These are phyloP conservation scores for Conringia planisiliqua DNA, from an alignment of 345 rosid species.

Conservation along the genomic window DNA sequence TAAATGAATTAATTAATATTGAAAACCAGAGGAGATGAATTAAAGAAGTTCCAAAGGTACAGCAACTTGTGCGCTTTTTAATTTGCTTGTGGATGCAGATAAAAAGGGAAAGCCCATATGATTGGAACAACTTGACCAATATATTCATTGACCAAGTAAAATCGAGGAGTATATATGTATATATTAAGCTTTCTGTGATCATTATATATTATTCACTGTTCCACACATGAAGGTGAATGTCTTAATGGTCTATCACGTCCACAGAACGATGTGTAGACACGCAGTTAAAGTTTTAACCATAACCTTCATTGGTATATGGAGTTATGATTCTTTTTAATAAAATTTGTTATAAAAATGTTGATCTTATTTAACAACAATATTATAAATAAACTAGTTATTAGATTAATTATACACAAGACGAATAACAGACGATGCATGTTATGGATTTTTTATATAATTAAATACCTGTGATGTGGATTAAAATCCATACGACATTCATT, in stretches of 20 bases:
- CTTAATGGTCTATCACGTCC: neutral
- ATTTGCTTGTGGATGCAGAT: slow-evolving; percentile 11
- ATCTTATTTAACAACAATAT: neutral
- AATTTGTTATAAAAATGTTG: neutral
- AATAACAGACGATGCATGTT: neutral
- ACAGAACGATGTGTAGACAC: neutral
- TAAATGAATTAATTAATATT: neutral
- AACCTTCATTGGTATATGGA: neutral
- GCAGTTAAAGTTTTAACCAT: neutral
- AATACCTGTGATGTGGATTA: neutral
- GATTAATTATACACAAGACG: neutral
- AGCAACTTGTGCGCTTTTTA: slow-evolving; percentile 16
- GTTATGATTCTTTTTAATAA: neutral
- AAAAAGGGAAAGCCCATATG: slow-evolving; percentile 20
- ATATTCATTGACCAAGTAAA: neutral
- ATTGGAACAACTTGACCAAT: slow-evolving; percentile 15
- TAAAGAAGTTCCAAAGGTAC: neutral
- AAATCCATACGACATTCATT: neutral
- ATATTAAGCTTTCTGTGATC: neutral
- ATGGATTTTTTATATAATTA: neutral
- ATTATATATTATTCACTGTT: neutral
- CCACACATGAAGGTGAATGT: neutral
- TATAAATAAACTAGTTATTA: neutral
- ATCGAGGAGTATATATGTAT: neutral
- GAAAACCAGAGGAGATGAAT: neutral